Base-by-base conservation (phyloP, 2,329 filamentous ascomycete genomes). In the Penicillium sp. region DNA sequence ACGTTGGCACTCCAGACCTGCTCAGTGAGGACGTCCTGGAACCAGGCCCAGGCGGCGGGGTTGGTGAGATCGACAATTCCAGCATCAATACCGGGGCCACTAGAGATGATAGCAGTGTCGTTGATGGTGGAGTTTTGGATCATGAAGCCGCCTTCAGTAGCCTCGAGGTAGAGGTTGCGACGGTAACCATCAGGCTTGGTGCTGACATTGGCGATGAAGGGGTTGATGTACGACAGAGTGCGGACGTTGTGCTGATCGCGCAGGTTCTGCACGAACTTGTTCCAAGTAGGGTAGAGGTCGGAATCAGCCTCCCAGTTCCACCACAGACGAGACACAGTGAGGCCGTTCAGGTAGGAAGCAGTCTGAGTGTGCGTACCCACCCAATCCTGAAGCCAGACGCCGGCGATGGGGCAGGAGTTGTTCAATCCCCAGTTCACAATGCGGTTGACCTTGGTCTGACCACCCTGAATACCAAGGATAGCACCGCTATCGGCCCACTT, bases 241-340 rank as follows among this genome's bases (percentile, higher is more conserved):
- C 54, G 73, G 48, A 75, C 68, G 25, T 70, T 69, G 58, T 74
- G 63, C 52, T 68, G 26, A 29, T 71, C 65, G 1, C 69, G 67
- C 6, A 75, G 59, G 25, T 65, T 50, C 50, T 74, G 72, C 6
- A 75, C 73, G 50, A 74, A 75, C 5, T 71, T 53, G n/a, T 60
- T 60, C 72, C 72, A 75, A 1, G 61, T 67, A 0, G 73, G 73
- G 53, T 75, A 76, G 1, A 75, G 66, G 5, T 60, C 53, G 10
- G 62, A 60, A 52, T 76, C 73, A 19, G 69, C 64, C 57, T 76
- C 73, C 73, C 72, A 75, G 54, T 76, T 76, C 73, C 73, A 76
- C 73, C 72, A 75, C 3, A 76, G 66, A 29, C 73, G 66, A 16
- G 70, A 72, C 35, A 76, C 67, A 52, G 71, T 71, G 29, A 68